These are phyloP conservation scores for Pulveroboletus sp. DNA, from an alignment of 768 basidiomycete species.

Conservation along the genomic window DNA sequence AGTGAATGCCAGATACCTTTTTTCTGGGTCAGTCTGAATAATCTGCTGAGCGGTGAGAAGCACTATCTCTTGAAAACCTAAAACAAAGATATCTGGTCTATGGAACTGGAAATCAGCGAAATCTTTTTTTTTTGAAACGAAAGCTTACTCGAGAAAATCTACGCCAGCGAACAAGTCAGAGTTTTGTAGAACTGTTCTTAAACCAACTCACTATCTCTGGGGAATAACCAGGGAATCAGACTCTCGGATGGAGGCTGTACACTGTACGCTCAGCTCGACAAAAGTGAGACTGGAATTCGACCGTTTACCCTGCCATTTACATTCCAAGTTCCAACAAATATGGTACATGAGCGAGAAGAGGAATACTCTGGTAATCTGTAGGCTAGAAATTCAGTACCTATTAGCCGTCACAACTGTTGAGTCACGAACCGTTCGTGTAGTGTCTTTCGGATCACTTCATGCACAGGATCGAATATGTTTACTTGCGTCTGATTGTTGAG, in stretches of 20 bases:
- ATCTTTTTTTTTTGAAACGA: conserved; percentile 15
- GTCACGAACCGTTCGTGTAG: conserved; percentile 61
- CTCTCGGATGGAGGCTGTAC: conserved; percentile 74
- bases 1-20: conserved; percentile 52
- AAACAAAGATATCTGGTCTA: conserved; percentile 85
- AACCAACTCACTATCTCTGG: conserved; percentile 60
- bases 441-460: conserved; percentile 76
- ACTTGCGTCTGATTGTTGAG: conserved; percentile 85
- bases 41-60: conserved; percentile 98
- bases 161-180: conserved; percentile 5
- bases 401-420: background rate
- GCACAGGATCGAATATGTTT: conserved; percentile 90
- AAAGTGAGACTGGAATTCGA: background rate
- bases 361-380: conserved; percentile 82
- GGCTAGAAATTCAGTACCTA: conserved; percentile 2
- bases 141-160: conserved; percentile 20
- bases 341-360: conserved; percentile 59
- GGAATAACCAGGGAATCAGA: conserved; percentile 88
- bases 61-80: conserved; percentile 97
- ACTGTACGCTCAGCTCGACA: conserved; percentile 6
- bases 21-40: conserved; percentile 92
- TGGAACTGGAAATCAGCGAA: conserved; percentile 16
- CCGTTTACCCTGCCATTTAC: conserved; percentile 78
- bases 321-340: conserved; percentile 96
- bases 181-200: background rate